These are phyloP conservation scores for Ogataea allantospora DNA, from an alignment of 805 yeast species.

Conservation along the genomic window DNA sequence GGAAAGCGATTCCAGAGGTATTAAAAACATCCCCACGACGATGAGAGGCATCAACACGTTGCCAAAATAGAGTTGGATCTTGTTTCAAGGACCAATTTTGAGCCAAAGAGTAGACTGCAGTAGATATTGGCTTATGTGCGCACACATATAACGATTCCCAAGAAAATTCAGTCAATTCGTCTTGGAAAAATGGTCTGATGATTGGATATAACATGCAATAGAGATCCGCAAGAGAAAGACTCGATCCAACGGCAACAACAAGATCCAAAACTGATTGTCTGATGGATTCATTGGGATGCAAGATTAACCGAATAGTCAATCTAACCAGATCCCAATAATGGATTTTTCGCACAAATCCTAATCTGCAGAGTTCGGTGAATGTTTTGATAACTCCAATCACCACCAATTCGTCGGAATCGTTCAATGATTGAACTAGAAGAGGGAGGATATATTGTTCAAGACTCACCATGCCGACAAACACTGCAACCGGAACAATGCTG, in stretches of 20 bases:
- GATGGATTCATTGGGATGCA: conserved; percentile 89
- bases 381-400: conserved; percentile 65
- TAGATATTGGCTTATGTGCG: conserved; percentile 63
- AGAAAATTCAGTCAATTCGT: conserved; percentile 68
- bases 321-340: conserved; percentile 55
- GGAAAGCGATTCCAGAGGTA: conserved; percentile 37
- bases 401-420: conserved; percentile 82
- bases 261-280: conserved; percentile 65
- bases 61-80: conserved; percentile 78
- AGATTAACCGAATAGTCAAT: conserved; percentile 51
- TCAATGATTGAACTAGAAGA: conserved; percentile 72
- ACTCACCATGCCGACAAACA: conserved; percentile 76
- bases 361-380: conserved; percentile 51
- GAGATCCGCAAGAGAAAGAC: conserved; percentile 70
- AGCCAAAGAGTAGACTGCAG: conserved; percentile 61
- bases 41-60: conserved; percentile 38
- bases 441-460: conserved; percentile 89
- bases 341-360: conserved; percentile 54
- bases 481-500: conserved; percentile 69
- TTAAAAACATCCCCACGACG: conserved; percentile 44
- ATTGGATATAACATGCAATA: conserved; percentile 84
- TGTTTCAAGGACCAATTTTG: conserved; percentile 71
- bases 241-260: conserved; percentile 58
- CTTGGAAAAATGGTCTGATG: conserved; percentile 69
- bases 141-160: conserved; percentile 68